Evolutionary conservation across 1,284 basidiomycete genomes (phyloP).

Genomic region (Boletus mariae): DNA sequence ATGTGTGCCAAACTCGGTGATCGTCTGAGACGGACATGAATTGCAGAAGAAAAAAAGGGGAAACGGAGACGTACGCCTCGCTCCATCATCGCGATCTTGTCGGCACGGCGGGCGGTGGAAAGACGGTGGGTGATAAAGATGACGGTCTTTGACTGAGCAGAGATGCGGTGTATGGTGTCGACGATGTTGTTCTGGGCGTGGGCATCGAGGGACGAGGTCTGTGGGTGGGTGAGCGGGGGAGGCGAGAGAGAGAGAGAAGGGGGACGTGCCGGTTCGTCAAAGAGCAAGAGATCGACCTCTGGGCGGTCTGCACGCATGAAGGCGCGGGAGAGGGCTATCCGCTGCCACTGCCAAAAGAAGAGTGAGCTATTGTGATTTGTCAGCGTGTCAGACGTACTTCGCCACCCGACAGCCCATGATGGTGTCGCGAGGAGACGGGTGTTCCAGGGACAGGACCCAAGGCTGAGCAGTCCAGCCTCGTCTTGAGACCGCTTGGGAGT

Average conservation of each 20-base stretch:
- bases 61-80: slow-evolving; percentile 52
- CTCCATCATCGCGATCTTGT: slow-evolving; percentile 85
- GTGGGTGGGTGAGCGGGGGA: slow-evolving; percentile 4
- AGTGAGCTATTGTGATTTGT: slow-evolving; percentile 17
- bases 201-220: slow-evolving; percentile 79
- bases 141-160: slow-evolving; percentile 63
- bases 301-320: slow-evolving; percentile 76
- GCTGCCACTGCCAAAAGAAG: slow-evolving; percentile 64
- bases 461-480: slow-evolving; percentile 58
- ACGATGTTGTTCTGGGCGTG: slow-evolving; percentile 78
- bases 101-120: slow-evolving; percentile 72
- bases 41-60: not conserved
- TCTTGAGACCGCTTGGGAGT: slow-evolving; percentile 64
- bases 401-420: slow-evolving; percentile 72
- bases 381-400: slow-evolving; percentile 48
- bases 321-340: slow-evolving; percentile 76
- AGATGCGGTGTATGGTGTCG: slow-evolving; percentile 63
- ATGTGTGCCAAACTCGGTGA: slow-evolving; percentile 78
- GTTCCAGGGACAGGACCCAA: slow-evolving; percentile 43
- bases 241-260: not conserved
- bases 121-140: slow-evolving; percentile 84
- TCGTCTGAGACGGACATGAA: slow-evolving; percentile 46
- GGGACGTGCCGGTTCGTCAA: slow-evolving; percentile 68
- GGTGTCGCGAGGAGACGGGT: slow-evolving; percentile 32
- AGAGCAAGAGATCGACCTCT: slow-evolving; percentile 72